Conservation (phyloP, 1,284 basidiomycete genomes). For the Ganoderma multipileum region DNA sequence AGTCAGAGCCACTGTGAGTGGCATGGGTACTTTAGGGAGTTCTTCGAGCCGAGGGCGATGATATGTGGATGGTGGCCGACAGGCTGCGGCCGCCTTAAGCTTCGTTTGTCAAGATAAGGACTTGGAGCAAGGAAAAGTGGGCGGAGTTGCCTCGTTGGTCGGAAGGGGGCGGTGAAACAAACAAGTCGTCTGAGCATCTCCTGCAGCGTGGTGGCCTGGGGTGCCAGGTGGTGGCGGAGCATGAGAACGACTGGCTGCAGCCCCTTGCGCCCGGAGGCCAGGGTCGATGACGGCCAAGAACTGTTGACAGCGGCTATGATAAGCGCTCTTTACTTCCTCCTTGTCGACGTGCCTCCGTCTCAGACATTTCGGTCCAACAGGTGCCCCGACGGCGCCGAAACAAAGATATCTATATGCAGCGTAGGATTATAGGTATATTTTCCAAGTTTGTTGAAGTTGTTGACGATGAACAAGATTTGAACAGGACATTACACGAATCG, state of each 20-base stretch:
- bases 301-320: no score
- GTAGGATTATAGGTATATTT: no score
- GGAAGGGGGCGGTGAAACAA: background rate
- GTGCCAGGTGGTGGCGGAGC: background rate
- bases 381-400: no score
- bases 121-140: background rate
- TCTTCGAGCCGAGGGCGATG: background rate
- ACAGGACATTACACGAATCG: background rate
- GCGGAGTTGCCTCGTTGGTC: background rate
- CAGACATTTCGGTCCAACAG: no score
- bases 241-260: no score
- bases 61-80: background rate
- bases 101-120: background rate
- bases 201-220: background rate
- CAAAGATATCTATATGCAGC: no score
- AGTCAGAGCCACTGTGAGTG: background rate
- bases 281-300: no score
- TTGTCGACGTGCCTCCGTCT: no score
- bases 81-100: no score
- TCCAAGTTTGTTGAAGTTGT: no score
- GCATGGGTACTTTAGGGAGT: background rate
- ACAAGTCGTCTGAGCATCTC: background rate
- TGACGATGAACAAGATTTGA: background rate
- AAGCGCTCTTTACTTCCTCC: no score
- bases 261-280: no score